These are phyloP conservation scores for Kwoniella pini DNA, from an alignment of 768 basidiomycete species.

Conservation along the genomic window DNA sequence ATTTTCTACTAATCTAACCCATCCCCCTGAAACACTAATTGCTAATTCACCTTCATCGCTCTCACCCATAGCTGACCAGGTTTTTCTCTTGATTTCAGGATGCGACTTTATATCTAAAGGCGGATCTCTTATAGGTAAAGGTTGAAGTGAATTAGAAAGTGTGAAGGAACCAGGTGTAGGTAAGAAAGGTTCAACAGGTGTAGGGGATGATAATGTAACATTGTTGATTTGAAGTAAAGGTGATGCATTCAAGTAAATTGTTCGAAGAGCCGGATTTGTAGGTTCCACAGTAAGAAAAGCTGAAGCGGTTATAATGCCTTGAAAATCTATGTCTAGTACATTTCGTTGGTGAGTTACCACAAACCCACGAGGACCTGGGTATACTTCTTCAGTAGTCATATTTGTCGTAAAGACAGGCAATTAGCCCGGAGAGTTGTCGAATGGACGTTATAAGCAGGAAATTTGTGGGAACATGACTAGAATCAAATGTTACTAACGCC, in stretches of 20 bases:
- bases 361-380: constrained; percentile 14
- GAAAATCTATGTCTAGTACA: constrained; percentile 88
- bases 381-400: background rate
- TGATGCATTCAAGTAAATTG: constrained; percentile 72
- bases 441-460: no score
- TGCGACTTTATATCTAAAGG: constrained; percentile 77
- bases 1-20: constrained; percentile 45
- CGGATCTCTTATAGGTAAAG: constrained; percentile 67
- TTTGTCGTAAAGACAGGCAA: background rate
- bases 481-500: no score
- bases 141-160: constrained; percentile 57
- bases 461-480: no score
- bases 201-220: constrained; percentile 45
- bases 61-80: constrained; percentile 88
- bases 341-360: constrained; percentile 79
- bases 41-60: constrained; percentile 92
- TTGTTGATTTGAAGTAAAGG: constrained; percentile 36
- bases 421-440: background rate
- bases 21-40: constrained; percentile 66
- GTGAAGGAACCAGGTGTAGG: constrained; percentile 42
- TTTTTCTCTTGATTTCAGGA: constrained; percentile 86
- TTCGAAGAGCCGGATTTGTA: constrained; percentile 71
- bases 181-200: constrained; percentile 32
- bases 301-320: constrained; percentile 83
- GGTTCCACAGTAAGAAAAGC: constrained; percentile 90